Evolutionary conservation across 2,329 filamentous ascomycete species (phyloP), one percentile per base, ranked within the genome.

Genomic region (Epichloe sylvatica): DNA sequence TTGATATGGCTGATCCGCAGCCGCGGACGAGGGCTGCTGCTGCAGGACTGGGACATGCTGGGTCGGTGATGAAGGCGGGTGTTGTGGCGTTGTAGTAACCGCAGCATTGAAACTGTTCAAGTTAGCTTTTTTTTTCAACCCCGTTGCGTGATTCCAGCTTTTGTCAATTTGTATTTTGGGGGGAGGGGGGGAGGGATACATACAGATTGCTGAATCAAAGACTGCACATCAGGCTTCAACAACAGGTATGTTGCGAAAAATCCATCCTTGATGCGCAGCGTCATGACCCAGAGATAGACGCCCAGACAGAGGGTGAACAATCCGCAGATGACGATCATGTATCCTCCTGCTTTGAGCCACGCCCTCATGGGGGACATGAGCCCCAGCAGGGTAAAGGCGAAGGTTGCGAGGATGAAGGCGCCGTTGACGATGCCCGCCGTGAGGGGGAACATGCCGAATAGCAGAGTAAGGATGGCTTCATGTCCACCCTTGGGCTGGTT

Each of bases 51-150:
- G 79, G 74, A 64, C 86, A 92, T 2, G 75, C 78, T 5, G 64
- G 55, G 58, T 90, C 82, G 50, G 77, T 79, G 54, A 87, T 72
- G 62, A 90, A 91, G 47, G 81, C 79, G 11, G 84, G 83, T 12
- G 78, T 74, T 4, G 81, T 83, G 64, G 76, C 79, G 68, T 89
- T 87, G 57, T 77, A 68, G 68, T 86, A 92, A 53, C 86, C 86
- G 59, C 86, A 92, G 77, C 86, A 92, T 58, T 78, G 64, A 63
- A 91, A 90, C 80, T 88, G 60, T 44, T 13, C 21, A 4, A 36
- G 11, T 7, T 25, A 13, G 13, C 36, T 51, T 4, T 42, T 47
- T 39, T 37, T 12, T 42, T 47, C 46, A 23, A 7, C 38, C 5
- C 6, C 33, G 4, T 19, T 25, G 11, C 21, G 13, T 36, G 8